Evolutionary conservation across 148 eudicot genomes (phyloP), one percentile per base, ranked within the genome.

Genomic region (Agrostemma githago): DNA sequence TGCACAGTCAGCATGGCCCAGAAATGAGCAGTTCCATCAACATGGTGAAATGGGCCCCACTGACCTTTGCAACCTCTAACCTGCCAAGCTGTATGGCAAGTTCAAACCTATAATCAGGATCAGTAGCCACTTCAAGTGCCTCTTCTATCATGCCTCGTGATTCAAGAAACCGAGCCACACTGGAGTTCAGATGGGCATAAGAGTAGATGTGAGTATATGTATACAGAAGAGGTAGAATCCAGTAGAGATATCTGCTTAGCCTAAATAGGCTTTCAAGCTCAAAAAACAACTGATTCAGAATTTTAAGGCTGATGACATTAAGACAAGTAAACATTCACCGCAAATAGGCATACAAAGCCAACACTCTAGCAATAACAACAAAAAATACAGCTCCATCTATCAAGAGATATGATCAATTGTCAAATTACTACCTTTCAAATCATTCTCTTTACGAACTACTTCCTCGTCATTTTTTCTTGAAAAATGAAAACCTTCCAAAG

Each of bases 61-160:
- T 76, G 84, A 90, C 99, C 92, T 89, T 82, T 48, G 99, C 99
- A 79, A 89, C 78, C 20, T 89, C 99, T 68, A 92, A 86, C 81
- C 85, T 92, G 65, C 97, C 94, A 57, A 95, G 92, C 84, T 92
- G 99, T 83, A 95, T 89, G 81, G 99, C 93, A 71, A 95, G 88
- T 66, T 95, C 99, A 95, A 95, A 95, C 87, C 92, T 92, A 80
- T 95, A 95, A 80, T 92, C 99, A 79, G 96, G 96, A 68, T 95
- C 99, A 69, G 97, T 95, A 61, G 99, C 99, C 78, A 95, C 92
- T 83, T 92, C 99, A 68, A 92, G 84, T 73, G 99, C 99, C 74
- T 95, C 97, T 83, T 84, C 96, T 75, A 89, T 82, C 92, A 89
- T 92, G 40, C 89, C 96, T 64, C 97, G 89, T 68, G 99, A 92